phyloP scores from a whole-genome alignment of 305 asterid species.

The Fraxinus latifolia region DNA sequence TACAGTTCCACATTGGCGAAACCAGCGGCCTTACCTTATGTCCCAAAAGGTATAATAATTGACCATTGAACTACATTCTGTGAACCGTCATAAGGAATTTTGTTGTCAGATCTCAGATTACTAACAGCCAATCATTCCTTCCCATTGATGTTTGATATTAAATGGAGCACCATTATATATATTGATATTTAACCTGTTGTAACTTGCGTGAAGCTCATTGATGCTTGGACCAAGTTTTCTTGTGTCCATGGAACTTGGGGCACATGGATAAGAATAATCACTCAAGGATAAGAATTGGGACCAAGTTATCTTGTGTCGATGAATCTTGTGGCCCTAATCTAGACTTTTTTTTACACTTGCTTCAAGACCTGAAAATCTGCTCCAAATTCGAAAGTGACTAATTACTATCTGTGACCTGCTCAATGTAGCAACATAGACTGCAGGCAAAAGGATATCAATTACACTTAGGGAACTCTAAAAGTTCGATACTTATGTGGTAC shows the following conservation, averaged over 20 bases:
- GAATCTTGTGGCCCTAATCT: not conserved
- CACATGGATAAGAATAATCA: not conserved
- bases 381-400: not conserved
- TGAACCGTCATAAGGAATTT: not conserved
- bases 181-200: not conserved
- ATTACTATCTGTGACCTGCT: not conserved
- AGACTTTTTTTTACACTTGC: not conserved
- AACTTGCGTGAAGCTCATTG: not conserved
- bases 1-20: conserved; percentile 81
- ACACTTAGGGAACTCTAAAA: not conserved
- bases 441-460: not conserved
- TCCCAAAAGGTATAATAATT: conserved; percentile 65
- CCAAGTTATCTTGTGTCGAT: not conserved
- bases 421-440: not conserved
- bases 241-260: not conserved
- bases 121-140: not conserved
- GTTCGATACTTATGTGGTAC: not conserved
- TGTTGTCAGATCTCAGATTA: not conserved
- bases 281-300: not conserved
- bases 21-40: conserved; percentile 71
- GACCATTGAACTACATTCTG: not conserved
- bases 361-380: not conserved
- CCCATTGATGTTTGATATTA: not conserved
- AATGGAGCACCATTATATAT: not conserved
- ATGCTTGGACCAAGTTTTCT: not conserved